Percentiles rank a stretch among this genome's conserved stretches.
Evolutionary conservation across 306 rosid genomes (phyloP).

Genomic region (Prinsepia uniflora): DNA sequence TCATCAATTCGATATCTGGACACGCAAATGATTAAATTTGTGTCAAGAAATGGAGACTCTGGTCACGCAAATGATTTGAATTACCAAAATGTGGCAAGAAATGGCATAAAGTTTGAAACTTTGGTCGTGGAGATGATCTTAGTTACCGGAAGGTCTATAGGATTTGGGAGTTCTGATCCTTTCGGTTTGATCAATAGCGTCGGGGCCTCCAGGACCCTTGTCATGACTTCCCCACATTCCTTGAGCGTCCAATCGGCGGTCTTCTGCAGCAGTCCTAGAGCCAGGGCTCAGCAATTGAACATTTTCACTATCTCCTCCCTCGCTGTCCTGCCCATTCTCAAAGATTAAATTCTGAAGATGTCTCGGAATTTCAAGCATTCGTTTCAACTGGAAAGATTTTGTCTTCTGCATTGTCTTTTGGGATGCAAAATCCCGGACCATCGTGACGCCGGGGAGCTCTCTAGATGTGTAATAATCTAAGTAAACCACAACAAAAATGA

Average conservation of each 20-base stretch:
- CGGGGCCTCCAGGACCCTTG: slow-evolving; percentile 9
- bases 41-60: too few species aligned
- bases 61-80: too few species aligned
- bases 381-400: slow-evolving; percentile 61
- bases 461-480: slow-evolving; percentile 13
- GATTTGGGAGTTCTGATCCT: slow-evolving; percentile 21
- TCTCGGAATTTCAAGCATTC: slow-evolving; percentile 57
- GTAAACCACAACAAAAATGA: neutral
- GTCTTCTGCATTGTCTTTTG: slow-evolving; percentile 54
- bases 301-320: slow-evolving; percentile 13
- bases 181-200: slow-evolving; percentile 15
- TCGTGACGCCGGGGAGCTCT: slow-evolving; percentile 27
- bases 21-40: neutral
- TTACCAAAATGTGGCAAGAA: neutral
- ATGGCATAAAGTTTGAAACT: neutral
- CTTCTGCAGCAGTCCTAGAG: slow-evolving; percentile 13
- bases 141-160: slow-evolving; percentile 43
- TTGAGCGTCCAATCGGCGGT: slow-evolving; percentile 12
- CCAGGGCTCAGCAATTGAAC: slow-evolving; percentile 30
- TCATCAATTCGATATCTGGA: slow-evolving; percentile 68
- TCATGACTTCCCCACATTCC: slow-evolving; percentile 17
- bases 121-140: neutral
- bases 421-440: slow-evolving; percentile 58
- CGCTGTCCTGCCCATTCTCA: slow-evolving; percentile 40
- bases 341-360: slow-evolving; percentile 44